These are phyloP conservation scores for Aspergillus tamarii DNA, from an alignment of 2,329 filamentous ascomycete genomes.

Conservation along the genomic window DNA sequence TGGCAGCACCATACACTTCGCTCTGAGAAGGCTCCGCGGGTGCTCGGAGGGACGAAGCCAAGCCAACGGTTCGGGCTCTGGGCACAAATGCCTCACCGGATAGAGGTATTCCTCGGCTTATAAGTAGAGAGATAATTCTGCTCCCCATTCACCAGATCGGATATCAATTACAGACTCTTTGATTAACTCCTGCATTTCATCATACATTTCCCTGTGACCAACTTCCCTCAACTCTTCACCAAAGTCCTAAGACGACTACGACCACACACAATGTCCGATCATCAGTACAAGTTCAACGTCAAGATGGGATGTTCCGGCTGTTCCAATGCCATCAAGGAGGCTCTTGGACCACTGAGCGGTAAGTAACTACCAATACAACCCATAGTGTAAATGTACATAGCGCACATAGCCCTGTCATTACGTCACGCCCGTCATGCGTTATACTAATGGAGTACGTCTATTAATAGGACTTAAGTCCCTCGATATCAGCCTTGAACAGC, in stretches of 20 bases:
- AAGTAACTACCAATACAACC: neutral
- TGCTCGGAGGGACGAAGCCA: neutral
- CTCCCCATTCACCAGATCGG: neutral
- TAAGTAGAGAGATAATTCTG: neutral
- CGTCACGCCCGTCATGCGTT: neutral
- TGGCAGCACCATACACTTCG: neutral
- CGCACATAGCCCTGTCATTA: too few species aligned
- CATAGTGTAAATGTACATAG: neutral
- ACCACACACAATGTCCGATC: neutral
- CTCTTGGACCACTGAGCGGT: neutral
- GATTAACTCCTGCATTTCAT: neutral
- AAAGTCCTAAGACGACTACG: too few species aligned
- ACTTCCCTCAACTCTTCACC: neutral
- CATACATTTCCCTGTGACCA: neutral
- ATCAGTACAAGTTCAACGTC: neutral
- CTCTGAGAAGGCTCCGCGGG: too few species aligned
- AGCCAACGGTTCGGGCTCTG: neutral
- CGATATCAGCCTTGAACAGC: neutral
- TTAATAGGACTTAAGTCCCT: neutral
- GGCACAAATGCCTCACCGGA: neutral
- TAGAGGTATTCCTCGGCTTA: neutral
- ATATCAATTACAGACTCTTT: rapidly evolving
- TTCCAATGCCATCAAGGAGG: neutral
- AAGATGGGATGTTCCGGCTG: neutral
- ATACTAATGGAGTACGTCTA: neutral